Percentiles rank a stretch among this genome's conserved stretches.
Conservation (phyloP, 2,329 filamentous ascomycete genomes). For the Alternaria sp. region DNA sequence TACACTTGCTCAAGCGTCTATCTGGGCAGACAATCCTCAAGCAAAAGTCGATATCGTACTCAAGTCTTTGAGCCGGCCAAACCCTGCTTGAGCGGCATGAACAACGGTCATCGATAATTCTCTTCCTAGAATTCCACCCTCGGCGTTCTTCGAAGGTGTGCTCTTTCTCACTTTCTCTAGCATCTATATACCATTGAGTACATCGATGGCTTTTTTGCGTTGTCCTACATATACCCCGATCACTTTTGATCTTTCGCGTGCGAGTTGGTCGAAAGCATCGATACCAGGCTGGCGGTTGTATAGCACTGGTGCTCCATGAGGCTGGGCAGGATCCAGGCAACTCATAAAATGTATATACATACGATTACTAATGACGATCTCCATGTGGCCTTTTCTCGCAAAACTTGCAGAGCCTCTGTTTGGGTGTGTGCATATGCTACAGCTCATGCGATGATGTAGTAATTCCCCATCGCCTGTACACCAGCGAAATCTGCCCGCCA, state of each 20-base stretch:
- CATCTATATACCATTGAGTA: background rate
- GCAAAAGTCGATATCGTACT: constrained; percentile 9
- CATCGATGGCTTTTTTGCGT: background rate
- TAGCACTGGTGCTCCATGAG: background rate
- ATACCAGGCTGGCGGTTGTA: background rate
- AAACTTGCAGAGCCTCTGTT: background rate
- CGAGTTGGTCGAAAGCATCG: background rate
- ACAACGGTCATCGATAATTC: background rate
- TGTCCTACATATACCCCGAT: constrained; percentile 1
- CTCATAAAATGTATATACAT: background rate
- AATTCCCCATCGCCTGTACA: background rate
- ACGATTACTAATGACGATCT: background rate
- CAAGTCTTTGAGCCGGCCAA: background rate
- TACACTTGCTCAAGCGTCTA: constrained; percentile 3
- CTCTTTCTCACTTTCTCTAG: constrained; percentile 1
- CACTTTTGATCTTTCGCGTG: background rate
- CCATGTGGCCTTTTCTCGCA: background rate
- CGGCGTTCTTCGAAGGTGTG: background rate
- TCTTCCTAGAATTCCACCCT: background rate
- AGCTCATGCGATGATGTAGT: background rate
- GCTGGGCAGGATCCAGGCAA: background rate
- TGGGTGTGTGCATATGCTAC: background rate
- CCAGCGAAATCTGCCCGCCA: background rate
- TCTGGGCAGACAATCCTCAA: background rate
- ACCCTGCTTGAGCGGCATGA: background rate